Conservation (phyloP, 495 filamentous ascomycete genomes). For the Talaromyces nanjingensis region DNA sequence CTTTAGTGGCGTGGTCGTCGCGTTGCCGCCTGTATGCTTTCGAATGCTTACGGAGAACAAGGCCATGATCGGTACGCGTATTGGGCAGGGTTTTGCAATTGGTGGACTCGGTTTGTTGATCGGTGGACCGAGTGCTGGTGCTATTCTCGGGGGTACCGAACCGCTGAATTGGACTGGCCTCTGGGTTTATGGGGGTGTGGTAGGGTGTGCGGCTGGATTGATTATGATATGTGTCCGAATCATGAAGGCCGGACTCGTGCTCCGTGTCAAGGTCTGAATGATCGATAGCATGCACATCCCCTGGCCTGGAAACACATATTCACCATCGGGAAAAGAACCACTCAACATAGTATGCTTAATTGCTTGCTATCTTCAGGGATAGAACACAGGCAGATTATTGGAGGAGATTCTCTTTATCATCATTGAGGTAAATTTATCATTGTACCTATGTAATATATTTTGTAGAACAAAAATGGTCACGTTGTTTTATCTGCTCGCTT, state of each 20-base stretch:
- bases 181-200: constrained; percentile 15
- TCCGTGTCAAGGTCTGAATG: not conserved
- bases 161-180: constrained; percentile 11
- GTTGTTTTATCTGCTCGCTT: too few relatives aligned
- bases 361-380: not conserved
- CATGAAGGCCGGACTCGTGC: not conserved
- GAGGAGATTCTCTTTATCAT: not conserved
- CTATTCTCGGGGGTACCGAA: constrained; percentile 25
- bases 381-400: not conserved
- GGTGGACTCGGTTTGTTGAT: constrained; percentile 20
- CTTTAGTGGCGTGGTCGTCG: constrained; percentile 28
- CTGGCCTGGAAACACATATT: not conserved
- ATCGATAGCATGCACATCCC: not conserved
- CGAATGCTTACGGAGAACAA: constrained; percentile 14
- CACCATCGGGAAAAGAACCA: not conserved
- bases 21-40: constrained; percentile 23
- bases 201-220: constrained; percentile 9
- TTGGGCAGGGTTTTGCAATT: constrained; percentile 25
- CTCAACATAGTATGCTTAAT: not conserved
- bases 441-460: not conserved
- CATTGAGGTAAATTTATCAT: not conserved
- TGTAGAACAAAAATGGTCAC: not conserved
- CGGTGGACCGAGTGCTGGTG: constrained; percentile 26
- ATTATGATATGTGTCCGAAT: constrained; percentile 3
- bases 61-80: constrained; percentile 25